Evolutionary conservation across 1,139 yeast species (phyloP), one percentile per base, ranked within the genome.

Genomic region (Kodamaea fungicola): DNA sequence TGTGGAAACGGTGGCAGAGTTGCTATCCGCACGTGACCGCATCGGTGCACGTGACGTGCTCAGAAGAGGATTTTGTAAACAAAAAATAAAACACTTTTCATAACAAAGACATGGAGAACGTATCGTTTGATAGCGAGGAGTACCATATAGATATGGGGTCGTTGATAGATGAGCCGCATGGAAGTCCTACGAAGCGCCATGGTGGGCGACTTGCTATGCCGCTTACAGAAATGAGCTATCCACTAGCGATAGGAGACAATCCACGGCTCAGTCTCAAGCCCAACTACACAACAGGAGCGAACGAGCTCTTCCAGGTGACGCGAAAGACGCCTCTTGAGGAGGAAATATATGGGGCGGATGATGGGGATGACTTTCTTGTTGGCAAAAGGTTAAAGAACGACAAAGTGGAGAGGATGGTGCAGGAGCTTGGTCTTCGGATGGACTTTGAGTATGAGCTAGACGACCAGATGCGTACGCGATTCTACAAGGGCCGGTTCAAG

Each of bases 391-490:
- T 67, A 33, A 57, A 57, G 32, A 66, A 67, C 40, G 59, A 61
- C 42, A 69, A 69, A 41, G 57, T 70, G 22, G 67, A 64, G 30
- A 65, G 64, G 43, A 51, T 70, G 44, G 57, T 69, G 27, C 47
- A 50, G 37, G 59, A 62, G 10, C 45, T 65, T 36, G 40, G 40
- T 34, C 44, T 32, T 43, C 38, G 31, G 37, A 38, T 29, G 31
- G 40, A 41, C 40, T 34, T 40, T 8, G 50, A 54, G 25, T 52
- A 37, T 30, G 59, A 54, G 32, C 38, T 55, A 37, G 80, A 74
- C 50, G 73, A 64, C 45, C 74, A 68, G 47, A 61, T 71, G 33
- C 62, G 80, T 46, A 67, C 78, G 2, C 55, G 75, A 19, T 65
- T 68, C 30, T 64, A 61, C 47, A 64, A 61, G 42, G 72, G 71